Conservation (phyloP, 352 stramenopile species). For the Globisporangium middletonii region DNA sequence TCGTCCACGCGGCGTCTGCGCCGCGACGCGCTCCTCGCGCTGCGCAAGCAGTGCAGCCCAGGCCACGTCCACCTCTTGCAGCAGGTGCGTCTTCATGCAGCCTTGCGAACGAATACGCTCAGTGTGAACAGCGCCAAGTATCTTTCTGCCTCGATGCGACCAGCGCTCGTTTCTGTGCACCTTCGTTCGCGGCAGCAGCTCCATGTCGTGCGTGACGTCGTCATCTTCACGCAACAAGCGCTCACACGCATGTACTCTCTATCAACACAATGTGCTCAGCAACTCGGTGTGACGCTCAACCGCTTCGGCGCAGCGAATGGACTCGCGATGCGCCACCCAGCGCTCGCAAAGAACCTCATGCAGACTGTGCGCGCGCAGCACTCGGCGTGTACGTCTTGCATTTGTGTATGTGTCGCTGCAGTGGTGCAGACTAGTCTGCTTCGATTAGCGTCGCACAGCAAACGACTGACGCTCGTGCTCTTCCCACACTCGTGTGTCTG, state of each 20-base stretch:
- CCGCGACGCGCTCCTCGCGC: conserved; percentile 38
- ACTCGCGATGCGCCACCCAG: conserved; percentile 28
- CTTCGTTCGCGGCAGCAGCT: neutral
- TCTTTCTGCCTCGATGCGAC: neutral
- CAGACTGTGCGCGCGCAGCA: conserved; percentile 53
- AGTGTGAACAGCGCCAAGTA: neutral
- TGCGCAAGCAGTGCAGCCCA: conserved; percentile 46
- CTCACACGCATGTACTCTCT: neutral
- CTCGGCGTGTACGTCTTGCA: conserved; percentile 37
- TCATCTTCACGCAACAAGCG: neutral
- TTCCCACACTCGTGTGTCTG: neutral
- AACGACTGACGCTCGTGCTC: neutral
- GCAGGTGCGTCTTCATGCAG: conserved; percentile 33
- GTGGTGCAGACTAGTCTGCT: too few relatives aligned
- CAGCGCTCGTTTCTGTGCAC: neutral
- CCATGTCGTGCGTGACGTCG: too few relatives aligned
- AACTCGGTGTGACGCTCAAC: conserved; percentile 56
- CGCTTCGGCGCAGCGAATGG: conserved; percentile 35
- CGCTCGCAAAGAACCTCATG: conserved; percentile 36
- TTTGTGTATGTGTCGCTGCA: too few relatives aligned
- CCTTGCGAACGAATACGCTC: neutral
- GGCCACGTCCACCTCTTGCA: conserved; percentile 70
- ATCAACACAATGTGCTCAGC: conserved; percentile 20
- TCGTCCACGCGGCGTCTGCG: conserved; percentile 62
- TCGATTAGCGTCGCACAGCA: neutral